These are phyloP conservation scores for Citrus reticulata DNA, from an alignment of 345 rosid species.

Conservation along the genomic window DNA sequence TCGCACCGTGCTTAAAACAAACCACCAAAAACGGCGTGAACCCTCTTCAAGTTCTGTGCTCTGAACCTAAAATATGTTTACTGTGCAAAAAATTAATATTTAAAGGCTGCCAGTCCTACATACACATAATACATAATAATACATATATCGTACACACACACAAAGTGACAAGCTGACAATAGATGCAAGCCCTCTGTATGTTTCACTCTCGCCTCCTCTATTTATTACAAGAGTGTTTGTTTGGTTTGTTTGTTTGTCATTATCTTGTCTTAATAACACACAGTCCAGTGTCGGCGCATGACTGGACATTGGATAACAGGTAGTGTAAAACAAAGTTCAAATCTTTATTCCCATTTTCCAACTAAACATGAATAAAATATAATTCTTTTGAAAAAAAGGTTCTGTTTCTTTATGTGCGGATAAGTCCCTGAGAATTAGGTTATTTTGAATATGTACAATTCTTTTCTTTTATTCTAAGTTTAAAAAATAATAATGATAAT, in stretches of 20 bases:
- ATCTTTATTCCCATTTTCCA: background rate
- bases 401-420: background rate
- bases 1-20: background rate
- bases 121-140: too few relatives aligned
- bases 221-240: background rate
- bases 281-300: background rate
- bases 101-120: background rate
- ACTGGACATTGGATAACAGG: background rate
- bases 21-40: background rate
- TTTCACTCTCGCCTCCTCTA: too few relatives aligned
- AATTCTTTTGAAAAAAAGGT: background rate
- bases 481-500: too few relatives aligned
- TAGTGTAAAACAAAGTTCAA: background rate
- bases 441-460: background rate
- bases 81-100: background rate
- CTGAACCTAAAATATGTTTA: background rate
- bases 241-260: background rate
- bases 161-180: background rate
- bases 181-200: too few relatives aligned
- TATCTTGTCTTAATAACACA: background rate
- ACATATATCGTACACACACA: rapidly evolving
- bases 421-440: background rate
- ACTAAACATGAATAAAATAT: background rate
- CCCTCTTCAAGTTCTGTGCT: background rate
- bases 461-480: background rate